Evolutionary conservation across 129 eudicot genomes (phyloP).

Genomic region (Arctium lappa): DNA sequence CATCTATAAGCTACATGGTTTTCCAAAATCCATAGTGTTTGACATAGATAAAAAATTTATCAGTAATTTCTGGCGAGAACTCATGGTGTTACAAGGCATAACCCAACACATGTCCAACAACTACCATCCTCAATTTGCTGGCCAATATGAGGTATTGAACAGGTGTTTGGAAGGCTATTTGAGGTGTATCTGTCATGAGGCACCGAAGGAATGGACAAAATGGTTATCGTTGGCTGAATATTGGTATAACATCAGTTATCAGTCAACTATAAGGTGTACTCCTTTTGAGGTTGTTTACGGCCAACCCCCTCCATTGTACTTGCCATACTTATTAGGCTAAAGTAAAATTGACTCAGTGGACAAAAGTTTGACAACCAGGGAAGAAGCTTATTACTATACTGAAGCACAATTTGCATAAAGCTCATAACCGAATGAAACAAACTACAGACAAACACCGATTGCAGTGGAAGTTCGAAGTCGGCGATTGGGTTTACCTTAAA

Average conservation of each 20-base stretch:
- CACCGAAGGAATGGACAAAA: background rate
- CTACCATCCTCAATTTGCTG: no score
- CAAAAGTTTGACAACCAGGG: no score
- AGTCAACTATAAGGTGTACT: background rate
- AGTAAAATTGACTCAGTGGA: background rate
- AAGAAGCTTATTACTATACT: no score
- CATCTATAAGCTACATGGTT: background rate
- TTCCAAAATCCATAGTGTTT: no score
- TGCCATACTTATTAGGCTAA: no score
- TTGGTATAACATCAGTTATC: background rate
- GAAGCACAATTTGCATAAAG: no score
- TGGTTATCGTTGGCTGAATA: background rate
- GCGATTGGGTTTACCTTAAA: background rate
- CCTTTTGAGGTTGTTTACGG: background rate
- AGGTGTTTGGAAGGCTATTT: background rate
- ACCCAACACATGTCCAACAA: background rate
- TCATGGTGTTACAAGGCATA: no score
- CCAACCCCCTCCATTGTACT: background rate
- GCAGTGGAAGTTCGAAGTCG: background rate
- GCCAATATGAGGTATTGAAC: background rate
- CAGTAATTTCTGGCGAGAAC: no score
- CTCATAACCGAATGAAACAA: background rate
- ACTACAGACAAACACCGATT: background rate
- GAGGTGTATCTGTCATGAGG: background rate
- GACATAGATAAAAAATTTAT: background rate